Evolutionary conservation across 2,329 filamentous ascomycete species (phyloP), one percentile per base, ranked within the genome.

Genomic region (Cladorrhinum sp.): DNA sequence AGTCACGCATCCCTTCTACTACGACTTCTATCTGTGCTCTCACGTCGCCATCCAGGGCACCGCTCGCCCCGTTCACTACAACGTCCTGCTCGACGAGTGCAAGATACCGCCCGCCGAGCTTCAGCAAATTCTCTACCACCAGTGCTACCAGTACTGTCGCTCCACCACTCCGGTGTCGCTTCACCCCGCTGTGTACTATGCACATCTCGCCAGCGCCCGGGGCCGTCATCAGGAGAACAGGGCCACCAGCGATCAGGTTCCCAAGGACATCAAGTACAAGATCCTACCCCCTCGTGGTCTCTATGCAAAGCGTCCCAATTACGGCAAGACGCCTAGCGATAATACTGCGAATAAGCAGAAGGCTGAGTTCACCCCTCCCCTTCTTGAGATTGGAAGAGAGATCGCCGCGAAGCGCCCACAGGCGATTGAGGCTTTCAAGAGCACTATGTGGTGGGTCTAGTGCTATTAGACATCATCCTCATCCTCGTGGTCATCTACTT

Each of bases 101-200:
- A 78, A 82, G 1, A 82, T 91, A 68, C 73, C 80, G 0, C 80
- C 88, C 0, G 86, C 90, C 48, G 81, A 88, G 1, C 79, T 99
- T 0, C 90, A 96, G 69, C 87, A 88, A 59, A 89, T 98, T 84
- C 89, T 98, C 22, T 98, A 98, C 69, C 89, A 96, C 66, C 92
- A 97, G 64, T 96, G 89, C 50, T 99, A 96, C 74, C 92, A 96
- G 59, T 99, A 96, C 70, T 88, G 89, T 58, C 86, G 95, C 16
- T 95, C 93, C 0, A 98, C 93, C 0, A 98, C 93, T 0, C 92
- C 95, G 0, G 93, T 99, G 0, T 97, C 93, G 0, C 76, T 95
- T 0, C 90, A 87, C 66, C 95, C 95, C 0, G 92, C 95, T 0
- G 89, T 98, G 0, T 99, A 99, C 81, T 99, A 99, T 68, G 92